phyloP scores from a whole-genome alignment of 305 asterid genomes.

The Stenogyne calaminthoides region DNA sequence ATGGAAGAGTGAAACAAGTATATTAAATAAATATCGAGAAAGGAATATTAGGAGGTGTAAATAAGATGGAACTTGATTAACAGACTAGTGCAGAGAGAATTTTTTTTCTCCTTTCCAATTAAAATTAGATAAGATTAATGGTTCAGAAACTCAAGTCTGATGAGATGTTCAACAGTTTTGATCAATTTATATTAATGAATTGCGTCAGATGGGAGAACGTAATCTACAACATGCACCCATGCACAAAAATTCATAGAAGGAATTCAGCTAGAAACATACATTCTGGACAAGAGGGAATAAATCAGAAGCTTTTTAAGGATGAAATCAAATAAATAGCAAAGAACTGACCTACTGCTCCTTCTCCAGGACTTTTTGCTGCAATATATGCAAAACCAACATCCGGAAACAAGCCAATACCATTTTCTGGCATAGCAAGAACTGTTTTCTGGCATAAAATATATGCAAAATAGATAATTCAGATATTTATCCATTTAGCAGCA shows the following conservation, averaged over 20 bases:
- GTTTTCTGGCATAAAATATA: slow-evolving; percentile 63
- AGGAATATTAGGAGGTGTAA: not conserved
- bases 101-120: not conserved
- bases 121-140: not conserved
- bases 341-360: slow-evolving; percentile 86
- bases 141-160: not conserved
- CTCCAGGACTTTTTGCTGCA: slow-evolving; percentile 94
- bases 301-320: slow-evolving; percentile 5
- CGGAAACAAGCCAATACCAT: slow-evolving; percentile 93
- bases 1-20: slow-evolving; percentile 2
- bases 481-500: slow-evolving; percentile 2
- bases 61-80: not conserved
- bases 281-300: not conserved
- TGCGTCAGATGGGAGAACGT: not conserved
- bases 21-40: not conserved
- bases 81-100: not conserved
- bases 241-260: not conserved
- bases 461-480: slow-evolving; percentile 28
- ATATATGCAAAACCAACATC: slow-evolving; percentile 97
- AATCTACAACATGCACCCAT: slow-evolving; percentile 1
- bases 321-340: slow-evolving; percentile 26
- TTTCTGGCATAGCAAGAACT: slow-evolving; percentile 97
- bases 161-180: not conserved
- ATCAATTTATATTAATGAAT: not conserved
- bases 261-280: not conserved